Conservation (phyloP, 1,284 basidiomycete species). For the Moesziomyces sp. region DNA sequence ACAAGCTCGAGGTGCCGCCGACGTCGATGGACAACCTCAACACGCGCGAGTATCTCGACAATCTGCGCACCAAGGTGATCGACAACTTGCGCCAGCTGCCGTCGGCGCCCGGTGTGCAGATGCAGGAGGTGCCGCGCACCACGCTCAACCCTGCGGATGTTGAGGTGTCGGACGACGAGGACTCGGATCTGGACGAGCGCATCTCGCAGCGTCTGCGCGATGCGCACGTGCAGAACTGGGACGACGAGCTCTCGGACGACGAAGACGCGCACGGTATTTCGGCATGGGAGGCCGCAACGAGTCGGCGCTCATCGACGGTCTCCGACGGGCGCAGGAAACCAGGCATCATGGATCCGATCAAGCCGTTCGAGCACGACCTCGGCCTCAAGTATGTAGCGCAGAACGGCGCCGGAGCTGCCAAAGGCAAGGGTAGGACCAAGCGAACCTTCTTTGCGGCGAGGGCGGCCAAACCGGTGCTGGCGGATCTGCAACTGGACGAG, state of each 20-base stretch:
- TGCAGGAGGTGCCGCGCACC: conserved; percentile 81
- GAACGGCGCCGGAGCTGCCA: conserved; percentile 35
- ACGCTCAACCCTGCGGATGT: conserved; percentile 73
- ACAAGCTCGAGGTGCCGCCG: conserved; percentile 86
- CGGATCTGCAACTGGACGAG: conserved; percentile 37
- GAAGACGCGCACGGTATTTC: conserved; percentile 25
- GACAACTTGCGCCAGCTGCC: conserved; percentile 81
- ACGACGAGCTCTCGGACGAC: conserved; percentile 63
- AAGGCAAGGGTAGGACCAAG: conserved; percentile 44
- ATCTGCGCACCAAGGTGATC: conserved; percentile 79
- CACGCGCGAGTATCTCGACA: conserved; percentile 82
- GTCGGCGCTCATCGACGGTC: conserved; percentile 9
- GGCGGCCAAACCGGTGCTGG: conserved; percentile 41
- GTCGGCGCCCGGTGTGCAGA: conserved; percentile 85
- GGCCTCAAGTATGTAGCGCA: conserved; percentile 37
- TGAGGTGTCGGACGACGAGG: conserved; percentile 64
- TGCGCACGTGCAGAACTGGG: conserved; percentile 56
- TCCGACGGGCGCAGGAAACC: conserved; percentile 15
- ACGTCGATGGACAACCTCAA: conserved; percentile 98
- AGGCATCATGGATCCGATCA: conserved; percentile 43
- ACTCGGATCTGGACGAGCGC: conserved; percentile 68
- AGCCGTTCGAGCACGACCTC: conserved; percentile 40
- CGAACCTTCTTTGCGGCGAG: conserved; percentile 49
- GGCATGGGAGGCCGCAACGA: conserved; percentile 23
- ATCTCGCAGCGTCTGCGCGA: conserved; percentile 62